Conservation (phyloP, 2,329 filamentous ascomycete species). For the Beauveria asiatica region DNA sequence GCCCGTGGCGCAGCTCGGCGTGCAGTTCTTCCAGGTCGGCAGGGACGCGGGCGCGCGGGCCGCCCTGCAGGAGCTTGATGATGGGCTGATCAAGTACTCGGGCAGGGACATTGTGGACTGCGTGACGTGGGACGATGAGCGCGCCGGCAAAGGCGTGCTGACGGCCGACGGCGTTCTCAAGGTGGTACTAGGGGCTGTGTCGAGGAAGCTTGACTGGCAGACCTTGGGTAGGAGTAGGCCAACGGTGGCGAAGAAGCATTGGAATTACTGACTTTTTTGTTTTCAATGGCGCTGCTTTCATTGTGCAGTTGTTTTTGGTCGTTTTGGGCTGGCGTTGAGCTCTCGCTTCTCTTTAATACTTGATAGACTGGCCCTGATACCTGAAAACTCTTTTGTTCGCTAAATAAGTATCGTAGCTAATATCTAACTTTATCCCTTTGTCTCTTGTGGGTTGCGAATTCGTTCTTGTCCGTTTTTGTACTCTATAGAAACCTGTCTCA, state of each 20-base stretch:
- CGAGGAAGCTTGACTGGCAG: slow-evolving; percentile 33
- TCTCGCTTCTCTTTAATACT: not conserved
- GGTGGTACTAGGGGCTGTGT: slow-evolving; percentile 69
- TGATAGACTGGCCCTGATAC: not conserved
- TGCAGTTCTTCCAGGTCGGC: slow-evolving; percentile 96
- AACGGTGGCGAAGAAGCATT: too few relatives aligned
- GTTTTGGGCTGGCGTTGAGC: not conserved
- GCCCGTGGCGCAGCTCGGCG: slow-evolving; percentile 72
- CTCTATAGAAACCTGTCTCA: not conserved
- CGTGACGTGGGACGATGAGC: slow-evolving; percentile 57
- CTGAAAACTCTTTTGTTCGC: not conserved
- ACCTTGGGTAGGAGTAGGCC: slow-evolving; percentile 9
- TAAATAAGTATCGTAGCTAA: not conserved
- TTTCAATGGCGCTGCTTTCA: too few relatives aligned
- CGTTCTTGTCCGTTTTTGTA: not conserved
- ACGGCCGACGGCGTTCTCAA: slow-evolving; percentile 70
- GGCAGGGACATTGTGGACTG: slow-evolving; percentile 90
- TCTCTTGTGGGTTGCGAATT: not conserved
- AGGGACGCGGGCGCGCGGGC: slow-evolving; percentile 55
- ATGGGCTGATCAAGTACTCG: slow-evolving; percentile 47
- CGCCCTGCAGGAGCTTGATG: slow-evolving; percentile 66
- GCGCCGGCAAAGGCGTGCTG: slow-evolving; percentile 36
- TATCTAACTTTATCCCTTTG: not conserved
- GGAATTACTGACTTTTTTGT: too few relatives aligned
- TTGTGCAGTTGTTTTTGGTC: not conserved